A percentile compares a stretch with the other conserved stretches of the same genome.
phyloP scores from a whole-genome alignment of 2,329 filamentous ascomycete genomes.

The Diplodia mutila region DNA sequence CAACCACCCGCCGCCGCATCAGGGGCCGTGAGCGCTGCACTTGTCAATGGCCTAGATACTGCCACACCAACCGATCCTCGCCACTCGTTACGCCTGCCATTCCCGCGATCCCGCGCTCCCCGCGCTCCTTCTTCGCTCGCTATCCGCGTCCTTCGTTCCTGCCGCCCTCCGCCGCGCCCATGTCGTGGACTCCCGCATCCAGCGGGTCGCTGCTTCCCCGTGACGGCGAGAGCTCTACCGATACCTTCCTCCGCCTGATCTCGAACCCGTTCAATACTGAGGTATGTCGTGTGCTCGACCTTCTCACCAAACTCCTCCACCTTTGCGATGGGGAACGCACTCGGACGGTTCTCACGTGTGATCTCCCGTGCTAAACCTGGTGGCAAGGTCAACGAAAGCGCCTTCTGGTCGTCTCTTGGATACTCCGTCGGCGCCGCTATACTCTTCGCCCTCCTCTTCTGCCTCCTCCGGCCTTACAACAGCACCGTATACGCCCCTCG shows the following conservation, averaged over 20 bases:
- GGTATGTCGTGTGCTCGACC: constrained; percentile 29
- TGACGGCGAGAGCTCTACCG: constrained; percentile 24
- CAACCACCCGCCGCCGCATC: neutral
- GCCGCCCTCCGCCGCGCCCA: neutral
- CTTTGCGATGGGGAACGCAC: neutral
- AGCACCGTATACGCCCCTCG: constrained; percentile 92
- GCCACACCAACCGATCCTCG: neutral
- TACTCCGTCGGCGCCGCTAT: constrained; percentile 77
- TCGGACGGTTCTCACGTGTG: no score
- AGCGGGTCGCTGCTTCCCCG: constrained; percentile 12
- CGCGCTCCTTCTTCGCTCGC: constrained; percentile 9
- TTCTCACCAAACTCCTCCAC: neutral
- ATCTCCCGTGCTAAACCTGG: no score
- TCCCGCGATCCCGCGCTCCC: neutral
- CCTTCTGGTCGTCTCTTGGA: constrained; percentile 77
- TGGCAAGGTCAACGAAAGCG: constrained; percentile 59
- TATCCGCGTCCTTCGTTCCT: constrained; percentile 1
- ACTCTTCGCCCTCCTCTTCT: constrained; percentile 79
- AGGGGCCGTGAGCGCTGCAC: constrained; percentile 10
- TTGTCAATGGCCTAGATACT: constrained; percentile 12
- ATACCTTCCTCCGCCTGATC: constrained; percentile 47
- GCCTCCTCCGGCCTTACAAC: constrained; percentile 86
- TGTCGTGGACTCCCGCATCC: constrained; percentile 9
- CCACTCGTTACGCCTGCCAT: constrained; percentile 18
- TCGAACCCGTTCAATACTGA: constrained; percentile 45